A percentile compares a stretch with the other conserved stretches of the same genome.
Conservation (phyloP, 1,284 basidiomycete genomes). For the Trichosporon sp. region DNA sequence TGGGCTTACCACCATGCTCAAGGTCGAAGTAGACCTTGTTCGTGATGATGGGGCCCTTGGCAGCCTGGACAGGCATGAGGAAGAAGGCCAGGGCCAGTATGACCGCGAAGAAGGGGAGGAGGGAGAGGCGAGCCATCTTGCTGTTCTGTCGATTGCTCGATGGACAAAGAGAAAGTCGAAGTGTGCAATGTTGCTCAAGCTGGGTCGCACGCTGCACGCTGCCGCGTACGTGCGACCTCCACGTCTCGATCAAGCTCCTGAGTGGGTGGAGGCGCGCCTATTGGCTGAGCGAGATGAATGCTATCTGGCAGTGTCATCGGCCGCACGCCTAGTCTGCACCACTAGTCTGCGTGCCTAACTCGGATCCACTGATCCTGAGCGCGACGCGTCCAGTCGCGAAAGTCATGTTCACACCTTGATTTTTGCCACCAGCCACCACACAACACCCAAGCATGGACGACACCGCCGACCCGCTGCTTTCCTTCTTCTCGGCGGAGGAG, state of each 20-base stretch:
- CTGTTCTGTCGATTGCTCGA: constrained; percentile 17
- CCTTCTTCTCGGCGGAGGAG: constrained; percentile 74
- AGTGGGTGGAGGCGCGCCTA: background rate
- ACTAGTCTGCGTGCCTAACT: background rate
- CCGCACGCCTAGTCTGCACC: background rate
- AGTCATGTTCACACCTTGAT: background rate
- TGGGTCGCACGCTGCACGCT: background rate
- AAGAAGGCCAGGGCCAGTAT: constrained; percentile 60
- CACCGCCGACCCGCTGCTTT: constrained; percentile 69
- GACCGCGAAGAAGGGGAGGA: constrained; percentile 68
- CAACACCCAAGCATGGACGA: constrained; percentile 62
- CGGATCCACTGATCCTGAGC: background rate
- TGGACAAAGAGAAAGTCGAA: background rate
- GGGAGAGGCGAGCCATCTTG: constrained; percentile 62
- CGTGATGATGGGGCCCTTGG: constrained; percentile 72
- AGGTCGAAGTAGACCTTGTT: constrained; percentile 93
- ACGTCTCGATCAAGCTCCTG: constrained; percentile 6
- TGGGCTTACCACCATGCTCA: constrained; percentile 76
- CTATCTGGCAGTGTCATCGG: background rate
- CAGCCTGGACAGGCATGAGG: constrained; percentile 44
- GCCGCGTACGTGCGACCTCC: constrained; percentile 11
- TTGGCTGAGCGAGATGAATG: background rate
- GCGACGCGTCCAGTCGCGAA: constrained; percentile 21
- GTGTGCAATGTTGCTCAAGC: too few species aligned
- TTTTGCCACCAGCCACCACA: background rate